Conservation (phyloP, 192 early-diverging fungal species). For the Umbelopsis sp. region DNA sequence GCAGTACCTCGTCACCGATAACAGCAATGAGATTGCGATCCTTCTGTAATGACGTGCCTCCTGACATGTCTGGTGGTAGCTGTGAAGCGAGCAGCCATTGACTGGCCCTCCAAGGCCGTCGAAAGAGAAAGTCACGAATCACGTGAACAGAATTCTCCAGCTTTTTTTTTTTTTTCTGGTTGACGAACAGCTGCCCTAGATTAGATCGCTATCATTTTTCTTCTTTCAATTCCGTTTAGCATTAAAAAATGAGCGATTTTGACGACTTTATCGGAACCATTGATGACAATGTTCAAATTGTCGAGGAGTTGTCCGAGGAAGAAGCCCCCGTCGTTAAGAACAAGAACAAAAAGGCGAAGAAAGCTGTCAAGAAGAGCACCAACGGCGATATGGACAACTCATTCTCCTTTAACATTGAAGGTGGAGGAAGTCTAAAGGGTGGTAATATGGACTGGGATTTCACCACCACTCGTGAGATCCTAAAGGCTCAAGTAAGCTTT, state of each 20-base stretch:
- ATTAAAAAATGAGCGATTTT: neutral
- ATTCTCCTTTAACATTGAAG: slow-evolving; percentile 81
- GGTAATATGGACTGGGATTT: slow-evolving; percentile 71
- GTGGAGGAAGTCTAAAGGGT: slow-evolving; percentile 46
- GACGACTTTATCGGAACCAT: slow-evolving; percentile 17
- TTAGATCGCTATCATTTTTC: neutral
- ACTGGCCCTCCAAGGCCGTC: neutral
- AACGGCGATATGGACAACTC: slow-evolving; percentile 63
- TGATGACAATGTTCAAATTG: slow-evolving; percentile 17
- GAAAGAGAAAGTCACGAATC: slow-evolving; percentile 3
- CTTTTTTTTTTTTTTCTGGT: slow-evolving; percentile 9
- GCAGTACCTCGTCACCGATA: slow-evolving; percentile 65
- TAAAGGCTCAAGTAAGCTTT: slow-evolving; percentile 59
- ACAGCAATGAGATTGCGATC: slow-evolving; percentile 67
- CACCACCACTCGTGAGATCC: slow-evolving; percentile 70
- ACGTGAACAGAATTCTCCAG: slow-evolving; percentile 6
- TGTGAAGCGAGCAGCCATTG: neutral
- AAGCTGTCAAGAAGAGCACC: slow-evolving; percentile 41
- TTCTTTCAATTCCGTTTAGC: neutral
- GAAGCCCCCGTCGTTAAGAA: slow-evolving; percentile 39
- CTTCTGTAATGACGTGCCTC: slow-evolving; percentile 38
- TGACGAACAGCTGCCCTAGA: too few relatives aligned
- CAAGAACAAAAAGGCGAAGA: slow-evolving; percentile 36
- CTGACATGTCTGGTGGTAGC: slow-evolving; percentile 25
- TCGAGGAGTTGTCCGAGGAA: slow-evolving; percentile 28